Conservation (phyloP, 495 filamentous ascomycete genomes). For the Penicillium canescens region DNA sequence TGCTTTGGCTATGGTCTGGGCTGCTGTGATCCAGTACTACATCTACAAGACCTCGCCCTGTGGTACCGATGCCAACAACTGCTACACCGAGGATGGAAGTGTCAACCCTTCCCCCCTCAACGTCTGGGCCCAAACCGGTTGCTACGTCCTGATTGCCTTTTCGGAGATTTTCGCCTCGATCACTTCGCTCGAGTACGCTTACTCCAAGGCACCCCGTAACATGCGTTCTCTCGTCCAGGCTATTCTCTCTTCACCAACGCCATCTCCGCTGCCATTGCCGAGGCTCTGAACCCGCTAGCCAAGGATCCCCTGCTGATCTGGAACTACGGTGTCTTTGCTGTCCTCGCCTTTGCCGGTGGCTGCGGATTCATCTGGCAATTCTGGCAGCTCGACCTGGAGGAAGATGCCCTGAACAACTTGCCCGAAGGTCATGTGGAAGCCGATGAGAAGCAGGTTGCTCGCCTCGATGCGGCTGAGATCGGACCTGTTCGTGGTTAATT, state of each 20-base stretch:
- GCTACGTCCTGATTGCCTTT: conserved; percentile 64
- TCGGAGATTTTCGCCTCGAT: conserved; percentile 69
- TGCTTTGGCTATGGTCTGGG: conserved; percentile 55
- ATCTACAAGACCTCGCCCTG: conserved; percentile 62
- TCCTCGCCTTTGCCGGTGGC: conserved; percentile 59
- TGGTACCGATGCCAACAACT: conserved; percentile 49
- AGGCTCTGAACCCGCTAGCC: conserved; percentile 61
- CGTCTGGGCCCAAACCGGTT: conserved; percentile 57
- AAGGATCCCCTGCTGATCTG: conserved; percentile 64
- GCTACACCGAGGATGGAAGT: conserved; percentile 19
- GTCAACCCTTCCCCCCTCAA: conserved; percentile 42
- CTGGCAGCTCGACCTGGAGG: conserved; percentile 56
- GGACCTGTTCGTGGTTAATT: conserved; percentile 17
- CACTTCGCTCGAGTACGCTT: conserved; percentile 73
- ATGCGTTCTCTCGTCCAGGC: conserved; percentile 74
- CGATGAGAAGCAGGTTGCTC: conserved; percentile 9
- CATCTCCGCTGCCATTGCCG: conserved; percentile 61
- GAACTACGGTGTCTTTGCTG: conserved; percentile 65
- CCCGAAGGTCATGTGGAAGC: conserved; percentile 21
- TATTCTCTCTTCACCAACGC: conserved; percentile 70
- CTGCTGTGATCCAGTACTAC: conserved; percentile 65
- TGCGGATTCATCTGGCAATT: conserved; percentile 59
- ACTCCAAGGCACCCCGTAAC: conserved; percentile 77
- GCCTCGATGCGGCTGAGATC: conserved; percentile 15
- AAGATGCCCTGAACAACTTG: conserved; percentile 63